phyloP scores from a whole-genome alignment of 2,329 filamentous ascomycete genomes.

The Aspergillus hortae region DNA sequence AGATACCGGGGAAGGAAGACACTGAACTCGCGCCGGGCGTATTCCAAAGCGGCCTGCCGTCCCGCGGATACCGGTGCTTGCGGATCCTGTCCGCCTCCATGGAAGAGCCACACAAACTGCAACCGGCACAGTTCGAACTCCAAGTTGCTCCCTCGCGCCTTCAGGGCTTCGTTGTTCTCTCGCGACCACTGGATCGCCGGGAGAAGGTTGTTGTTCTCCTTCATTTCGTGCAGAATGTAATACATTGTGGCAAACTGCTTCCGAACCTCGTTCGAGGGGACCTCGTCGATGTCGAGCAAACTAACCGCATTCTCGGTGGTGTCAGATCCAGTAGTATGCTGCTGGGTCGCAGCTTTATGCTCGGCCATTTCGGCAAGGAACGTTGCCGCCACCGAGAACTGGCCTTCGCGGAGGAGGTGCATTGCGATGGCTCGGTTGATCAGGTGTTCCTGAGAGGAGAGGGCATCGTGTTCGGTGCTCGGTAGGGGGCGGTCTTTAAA shows the following conservation, averaged over 20 bases:
- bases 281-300: slow-evolving; percentile 52
- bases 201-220: slow-evolving; percentile 64
- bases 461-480: slow-evolving; percentile 74
- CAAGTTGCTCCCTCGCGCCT: slow-evolving; percentile 81
- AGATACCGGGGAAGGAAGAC: slow-evolving; percentile 72
- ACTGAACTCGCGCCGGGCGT: slow-evolving; percentile 71
- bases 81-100: slow-evolving; percentile 56
- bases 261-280: slow-evolving; percentile 67
- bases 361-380: slow-evolving; percentile 71
- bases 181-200: slow-evolving; percentile 88
- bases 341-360: slow-evolving; percentile 38
- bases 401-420: slow-evolving; percentile 91
- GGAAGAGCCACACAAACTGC: slow-evolving; percentile 86
- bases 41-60: slow-evolving; percentile 61
- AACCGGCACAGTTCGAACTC: slow-evolving; percentile 92
- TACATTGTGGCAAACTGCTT: slow-evolving; percentile 87
- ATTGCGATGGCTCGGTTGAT: slow-evolving; percentile 94
- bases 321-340: slow-evolving; percentile 25
- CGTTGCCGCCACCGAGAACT: slow-evolving; percentile 81
- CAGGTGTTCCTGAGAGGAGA: slow-evolving; percentile 69
- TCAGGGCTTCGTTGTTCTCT: slow-evolving; percentile 65
- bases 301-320: slow-evolving; percentile 38
- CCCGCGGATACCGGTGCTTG: slow-evolving; percentile 35
- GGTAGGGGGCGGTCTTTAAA: slow-evolving; percentile 67
- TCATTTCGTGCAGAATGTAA: slow-evolving; percentile 74